Evolutionary conservation across 495 filamentous ascomycete genomes (phyloP).

Genomic region (Lasiosphaeriaceae sp.): DNA sequence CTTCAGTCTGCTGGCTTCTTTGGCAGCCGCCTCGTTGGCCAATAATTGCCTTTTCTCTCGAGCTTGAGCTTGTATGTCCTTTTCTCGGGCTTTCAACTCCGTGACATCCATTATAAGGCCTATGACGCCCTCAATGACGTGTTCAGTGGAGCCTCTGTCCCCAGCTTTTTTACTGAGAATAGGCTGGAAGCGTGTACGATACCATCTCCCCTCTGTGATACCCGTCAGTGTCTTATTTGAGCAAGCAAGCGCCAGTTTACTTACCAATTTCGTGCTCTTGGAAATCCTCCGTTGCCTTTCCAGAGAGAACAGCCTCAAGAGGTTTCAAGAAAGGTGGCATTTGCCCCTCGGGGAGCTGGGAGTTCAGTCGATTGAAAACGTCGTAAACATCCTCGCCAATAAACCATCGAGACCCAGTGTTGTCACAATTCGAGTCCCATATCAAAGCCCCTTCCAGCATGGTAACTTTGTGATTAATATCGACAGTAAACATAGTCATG

Average conservation of each 20-base stretch:
- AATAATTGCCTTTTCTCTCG: conserved; percentile 59
- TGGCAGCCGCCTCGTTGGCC: conserved; percentile 63
- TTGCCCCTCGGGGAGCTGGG: conserved; percentile 30
- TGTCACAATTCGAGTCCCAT: conserved; percentile 40
- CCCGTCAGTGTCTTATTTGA: conserved; percentile 12
- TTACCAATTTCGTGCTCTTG: conserved; percentile 47
- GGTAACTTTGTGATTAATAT: conserved; percentile 51
- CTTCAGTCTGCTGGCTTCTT: conserved; percentile 66
- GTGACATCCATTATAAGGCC: conserved; percentile 68
- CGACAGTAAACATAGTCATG: conserved; percentile 65
- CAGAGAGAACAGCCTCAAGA: conserved; percentile 56
- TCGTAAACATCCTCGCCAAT: conserved; percentile 59
- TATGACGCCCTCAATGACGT: conserved; percentile 59
- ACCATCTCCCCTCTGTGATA: conserved; percentile 50
- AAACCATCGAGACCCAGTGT: conserved; percentile 26
- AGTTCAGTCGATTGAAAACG: conserved; percentile 44
- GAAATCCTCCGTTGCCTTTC: conserved; percentile 44
- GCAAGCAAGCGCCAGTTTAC: not conserved
- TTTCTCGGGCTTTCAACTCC: conserved; percentile 56
- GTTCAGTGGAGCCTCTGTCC: conserved; percentile 40
- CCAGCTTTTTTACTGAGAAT: conserved; percentile 46
- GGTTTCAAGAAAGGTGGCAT: conserved; percentile 44
- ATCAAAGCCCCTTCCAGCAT: conserved; percentile 60
- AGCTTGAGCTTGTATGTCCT: conserved; percentile 52
- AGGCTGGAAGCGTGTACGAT: conserved; percentile 61